phyloP scores from a whole-genome alignment of 495 filamentous ascomycete species.

The Hyaloscypha hepaticicola region DNA sequence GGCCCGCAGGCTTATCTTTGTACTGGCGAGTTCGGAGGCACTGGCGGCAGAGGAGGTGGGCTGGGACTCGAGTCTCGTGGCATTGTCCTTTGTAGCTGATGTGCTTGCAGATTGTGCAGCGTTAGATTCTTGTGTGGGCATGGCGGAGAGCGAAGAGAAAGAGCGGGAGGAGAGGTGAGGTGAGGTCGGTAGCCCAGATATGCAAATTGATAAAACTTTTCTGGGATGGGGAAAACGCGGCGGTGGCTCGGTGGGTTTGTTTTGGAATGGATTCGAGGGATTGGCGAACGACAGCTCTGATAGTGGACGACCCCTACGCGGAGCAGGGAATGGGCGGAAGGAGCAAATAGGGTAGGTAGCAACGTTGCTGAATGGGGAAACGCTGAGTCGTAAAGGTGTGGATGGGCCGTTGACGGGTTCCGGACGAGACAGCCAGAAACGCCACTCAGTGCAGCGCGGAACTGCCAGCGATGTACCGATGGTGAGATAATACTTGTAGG shows the following conservation, averaged over 20 bases:
- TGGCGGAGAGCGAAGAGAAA: conserved; percentile 50
- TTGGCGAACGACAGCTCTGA: conserved; percentile 6
- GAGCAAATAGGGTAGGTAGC: conserved; percentile 18
- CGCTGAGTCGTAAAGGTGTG: conserved; percentile 5
- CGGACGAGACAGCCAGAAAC: neutral
- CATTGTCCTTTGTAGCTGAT: conserved; percentile 38
- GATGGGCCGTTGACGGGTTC: neutral
- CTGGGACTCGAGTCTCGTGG: conserved; percentile 52
- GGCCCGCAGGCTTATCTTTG: conserved; percentile 69
- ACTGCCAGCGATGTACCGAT: neutral
- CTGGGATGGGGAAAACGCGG: conserved; percentile 19
- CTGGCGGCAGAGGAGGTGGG: conserved; percentile 64
- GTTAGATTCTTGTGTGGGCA: conserved; percentile 44
- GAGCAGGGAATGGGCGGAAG: conserved; percentile 8
- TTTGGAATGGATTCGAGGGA: conserved; percentile 9
- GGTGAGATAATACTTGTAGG: neutral
- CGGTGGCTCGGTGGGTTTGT: neutral
- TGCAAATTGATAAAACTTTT: conserved; percentile 30
- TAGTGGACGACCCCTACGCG: conserved; percentile 4
- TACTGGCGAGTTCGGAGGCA: conserved; percentile 87
- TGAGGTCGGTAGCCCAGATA: conserved; percentile 25
- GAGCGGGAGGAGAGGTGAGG: conserved; percentile 32
- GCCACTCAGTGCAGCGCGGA: neutral
- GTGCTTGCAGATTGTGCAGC: conserved; percentile 28
- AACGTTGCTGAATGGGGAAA: conserved; percentile 14